Percentiles rank a stretch among this genome's conserved stretches.
These are phyloP conservation scores for Mycena belliarum DNA, from an alignment of 768 basidiomycete genomes.

Conservation along the genomic window DNA sequence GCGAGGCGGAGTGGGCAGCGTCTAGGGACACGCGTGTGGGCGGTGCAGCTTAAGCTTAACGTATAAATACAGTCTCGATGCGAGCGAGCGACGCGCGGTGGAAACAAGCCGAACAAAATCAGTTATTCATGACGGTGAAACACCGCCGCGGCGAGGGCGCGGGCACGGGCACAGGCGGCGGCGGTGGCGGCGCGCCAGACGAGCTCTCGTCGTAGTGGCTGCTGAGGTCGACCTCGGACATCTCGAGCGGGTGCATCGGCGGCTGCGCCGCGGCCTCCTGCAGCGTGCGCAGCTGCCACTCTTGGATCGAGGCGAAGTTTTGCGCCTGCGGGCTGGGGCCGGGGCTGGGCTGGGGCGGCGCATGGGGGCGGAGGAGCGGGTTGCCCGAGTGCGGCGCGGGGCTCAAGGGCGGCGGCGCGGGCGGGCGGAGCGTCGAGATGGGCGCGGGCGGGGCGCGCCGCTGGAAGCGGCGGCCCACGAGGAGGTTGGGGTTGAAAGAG, in stretches of 20 bases:
- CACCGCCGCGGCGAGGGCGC: conserved; percentile 27
- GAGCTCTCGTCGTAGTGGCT: conserved; percentile 34
- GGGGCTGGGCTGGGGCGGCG: too few relatives aligned
- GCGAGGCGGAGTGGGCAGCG: conserved; percentile 10
- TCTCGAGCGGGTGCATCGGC: conserved; percentile 25
- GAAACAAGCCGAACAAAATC: not conserved
- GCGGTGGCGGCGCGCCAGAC: conserved; percentile 21
- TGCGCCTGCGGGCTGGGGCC: conserved; percentile 14
- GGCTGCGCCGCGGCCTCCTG: conserved; percentile 27
- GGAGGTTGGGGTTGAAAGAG: conserved; percentile 32
- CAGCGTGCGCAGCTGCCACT: conserved; percentile 32
- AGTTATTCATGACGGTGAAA: conserved; percentile 36
- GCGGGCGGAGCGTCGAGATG: not conserved
- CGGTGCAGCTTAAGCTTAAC: not conserved
- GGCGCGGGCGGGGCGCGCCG: conserved; percentile 12
- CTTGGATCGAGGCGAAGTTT: conserved; percentile 27
- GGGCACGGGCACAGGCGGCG: conserved; percentile 25
- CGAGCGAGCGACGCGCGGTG: not conserved
- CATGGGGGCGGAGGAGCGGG: conserved; percentile 14
- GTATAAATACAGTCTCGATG: too few relatives aligned
- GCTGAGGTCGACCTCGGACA: conserved; percentile 32
- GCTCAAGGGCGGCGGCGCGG: conserved; percentile 14
- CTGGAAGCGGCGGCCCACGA: conserved; percentile 23
- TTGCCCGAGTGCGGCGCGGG: conserved; percentile 20
- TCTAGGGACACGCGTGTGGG: conserved; percentile 1